Evolutionary conservation across 2,329 filamentous ascomycete genomes (phyloP), one percentile per base, ranked within the genome.

Genomic region (Aspergillus udagawae): DNA sequence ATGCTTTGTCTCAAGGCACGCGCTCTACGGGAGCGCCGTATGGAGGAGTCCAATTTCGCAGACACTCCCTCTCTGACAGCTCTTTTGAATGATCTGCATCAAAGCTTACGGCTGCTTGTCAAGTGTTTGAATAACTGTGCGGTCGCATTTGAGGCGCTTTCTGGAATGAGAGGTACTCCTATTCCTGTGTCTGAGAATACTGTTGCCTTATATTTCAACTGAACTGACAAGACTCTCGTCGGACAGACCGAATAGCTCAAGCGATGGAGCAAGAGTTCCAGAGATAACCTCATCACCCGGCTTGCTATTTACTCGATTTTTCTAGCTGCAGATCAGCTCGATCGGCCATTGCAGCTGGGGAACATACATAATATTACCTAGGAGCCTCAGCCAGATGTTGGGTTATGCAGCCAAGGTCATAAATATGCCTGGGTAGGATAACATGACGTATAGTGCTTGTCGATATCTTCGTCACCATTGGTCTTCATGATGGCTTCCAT

Each of bases 1-100:
- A 72, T 70, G 65, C 53, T 70, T 10, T 65, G 61, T 51, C 52
- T 63, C 9, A 63, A 67, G 52, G 56, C 60, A 2, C 44, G 57
- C 9, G 49, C 47, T 7, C 51, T 62, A 8, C 53, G 59, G 27
- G 27, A 42, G 4, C 20, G 54, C n/a, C 23, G 41, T 6, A n/a
- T 14, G 7, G 56, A 55, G 6, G 49, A 25, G 4, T 17, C 41
- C 1, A 45, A 28, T 4, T 38, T 32, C 29, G 29, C 44, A 14
- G 21, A 48, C 25, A 28, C 41, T 5, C 29, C 49, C 1, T 57
- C 60, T 1, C 42, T 63, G n/a, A 54, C 53, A 1, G 60, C 54
- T 1, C 60, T 67, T 12, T 48, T 62, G 28, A 57, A 63, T 14
- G 64, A 67, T 44, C n/a, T 67, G 25, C 55, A 62, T 10, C 63